phyloP scores from a whole-genome alignment of 2,329 filamentous ascomycete genomes.

The Coniochaeta sp. region DNA sequence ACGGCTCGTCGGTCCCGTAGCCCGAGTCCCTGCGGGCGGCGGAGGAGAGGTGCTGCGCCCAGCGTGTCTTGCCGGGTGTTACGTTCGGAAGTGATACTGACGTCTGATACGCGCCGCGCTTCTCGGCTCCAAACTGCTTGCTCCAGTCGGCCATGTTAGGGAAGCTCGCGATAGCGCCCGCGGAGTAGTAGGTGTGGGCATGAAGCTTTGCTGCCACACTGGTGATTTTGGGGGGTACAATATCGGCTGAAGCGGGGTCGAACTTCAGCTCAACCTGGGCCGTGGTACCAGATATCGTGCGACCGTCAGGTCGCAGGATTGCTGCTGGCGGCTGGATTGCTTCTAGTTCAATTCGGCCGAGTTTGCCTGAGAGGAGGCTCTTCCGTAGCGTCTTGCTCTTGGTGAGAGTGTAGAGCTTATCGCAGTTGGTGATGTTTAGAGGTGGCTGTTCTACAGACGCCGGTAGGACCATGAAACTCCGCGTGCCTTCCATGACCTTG shows the following conservation, averaged over 20 bases:
- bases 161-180: conserved; percentile 33
- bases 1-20: conserved; percentile 30
- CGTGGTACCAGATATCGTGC: conserved; percentile 30
- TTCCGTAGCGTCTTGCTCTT: conserved; percentile 47
- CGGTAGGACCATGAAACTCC: conserved; percentile 45
- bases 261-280: conserved; percentile 40
- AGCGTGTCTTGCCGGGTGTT: conserved; percentile 26
- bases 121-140: conserved; percentile 27
- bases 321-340: conserved; percentile 37
- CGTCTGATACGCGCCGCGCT: conserved; percentile 37
- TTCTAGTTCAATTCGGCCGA: conserved; percentile 38
- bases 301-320: conserved; percentile 43
- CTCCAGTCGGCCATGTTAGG: conserved; percentile 43
- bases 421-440: conserved; percentile 37
- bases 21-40: conserved; percentile 43
- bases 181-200: conserved; percentile 45
- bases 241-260: conserved; percentile 33
- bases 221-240: conserved; percentile 39
- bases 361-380: conserved; percentile 42
- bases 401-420: conserved; percentile 40
- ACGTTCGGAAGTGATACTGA: conserved; percentile 32
- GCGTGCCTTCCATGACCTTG: conserved; percentile 17
- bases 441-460: conserved; percentile 41
- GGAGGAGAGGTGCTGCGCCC: conserved; percentile 29
- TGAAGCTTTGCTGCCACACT: conserved; percentile 42